These are phyloP conservation scores for Populus ilicifolia DNA, from an alignment of 345 rosid genomes.

Conservation along the genomic window DNA sequence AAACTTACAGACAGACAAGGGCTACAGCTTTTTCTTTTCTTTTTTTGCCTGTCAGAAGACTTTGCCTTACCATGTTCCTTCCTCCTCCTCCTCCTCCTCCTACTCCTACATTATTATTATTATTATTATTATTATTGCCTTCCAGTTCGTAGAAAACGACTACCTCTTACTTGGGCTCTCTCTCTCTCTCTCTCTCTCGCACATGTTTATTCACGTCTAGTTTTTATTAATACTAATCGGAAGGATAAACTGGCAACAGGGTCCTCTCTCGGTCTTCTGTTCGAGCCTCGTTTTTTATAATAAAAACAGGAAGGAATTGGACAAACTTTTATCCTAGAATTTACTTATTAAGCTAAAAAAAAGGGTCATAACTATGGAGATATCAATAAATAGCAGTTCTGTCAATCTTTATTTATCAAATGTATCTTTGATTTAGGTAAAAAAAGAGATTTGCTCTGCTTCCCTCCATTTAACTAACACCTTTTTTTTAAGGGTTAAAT, in stretches of 20 bases:
- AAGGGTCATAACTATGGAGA: too few species aligned
- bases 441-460: not conserved
- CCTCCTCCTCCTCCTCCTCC: not conserved
- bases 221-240: not conserved
- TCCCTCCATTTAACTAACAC: not conserved
- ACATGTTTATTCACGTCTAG: not conserved
- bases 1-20: constrained; percentile 10
- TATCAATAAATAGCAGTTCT: too few species aligned
- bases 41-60: not conserved
- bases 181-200: not conserved
- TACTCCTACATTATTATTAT: too few species aligned
- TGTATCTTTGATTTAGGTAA: too few species aligned
- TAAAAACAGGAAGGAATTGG: not conserved
- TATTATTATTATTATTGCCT: not conserved
- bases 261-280: too few species aligned
- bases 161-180: not conserved
- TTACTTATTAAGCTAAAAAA: not conserved
- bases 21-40: constrained; percentile 11
- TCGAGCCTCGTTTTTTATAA: not conserved
- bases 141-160: not conserved
- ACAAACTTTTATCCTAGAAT: not conserved
- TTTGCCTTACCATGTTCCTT: not conserved
- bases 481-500: too few species aligned
- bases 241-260: not conserved
- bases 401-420: too few species aligned